Base-by-base conservation (phyloP, 805 yeast species). In the Saturnispora quitensis region DNA sequence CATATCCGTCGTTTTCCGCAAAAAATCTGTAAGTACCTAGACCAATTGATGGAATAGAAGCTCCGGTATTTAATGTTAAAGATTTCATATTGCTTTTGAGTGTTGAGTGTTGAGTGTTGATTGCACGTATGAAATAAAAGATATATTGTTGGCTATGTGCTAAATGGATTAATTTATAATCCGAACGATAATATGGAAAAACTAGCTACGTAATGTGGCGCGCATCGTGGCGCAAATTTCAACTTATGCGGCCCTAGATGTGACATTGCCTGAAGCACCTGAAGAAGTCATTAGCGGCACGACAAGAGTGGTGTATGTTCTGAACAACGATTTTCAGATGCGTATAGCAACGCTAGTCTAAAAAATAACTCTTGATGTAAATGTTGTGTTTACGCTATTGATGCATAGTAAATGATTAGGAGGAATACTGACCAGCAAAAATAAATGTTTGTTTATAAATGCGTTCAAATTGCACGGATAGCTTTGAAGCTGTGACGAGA, bases 1-100 rank as follows among this genome's bases (percentile, higher is more conserved):
- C 68, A 60, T 72, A 70, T 35, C 80, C 87, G 33, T 74, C 77
- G 34, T 75, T 74, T 13, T 47, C 52, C 1, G 61, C 34, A 31
- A 31, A 34, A 4, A 58, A 48, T 50, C 45, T 45, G 58, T 60
- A 57, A 12, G 59, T 57, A 27, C 60, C 60, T 15, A 56, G 47
- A 18, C 60, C 60, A 42, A 59, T 22, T 3, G 46, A 48, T 34
- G 62, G 62, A 27, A 58, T 56, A 12, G 36, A 28, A 10, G 53
- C 56, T 12, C 53, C 55, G 7, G 58, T 34, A 52, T 56, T 51
- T 3, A 53, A 28, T 25, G 31, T 40, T 10, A 48, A 7, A 33
- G 46, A 42, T 43, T 42, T 17, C 22, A 17, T n/a, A 13, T 9
- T 18, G 7, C 5, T 15, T 3, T 43, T 48, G 20, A 31, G 5